A percentile compares a stretch with the other conserved stretches of the same genome.
Evolutionary conservation across 495 filamentous ascomycete species (phyloP).

Genomic region (Neurospora intermedia): DNA sequence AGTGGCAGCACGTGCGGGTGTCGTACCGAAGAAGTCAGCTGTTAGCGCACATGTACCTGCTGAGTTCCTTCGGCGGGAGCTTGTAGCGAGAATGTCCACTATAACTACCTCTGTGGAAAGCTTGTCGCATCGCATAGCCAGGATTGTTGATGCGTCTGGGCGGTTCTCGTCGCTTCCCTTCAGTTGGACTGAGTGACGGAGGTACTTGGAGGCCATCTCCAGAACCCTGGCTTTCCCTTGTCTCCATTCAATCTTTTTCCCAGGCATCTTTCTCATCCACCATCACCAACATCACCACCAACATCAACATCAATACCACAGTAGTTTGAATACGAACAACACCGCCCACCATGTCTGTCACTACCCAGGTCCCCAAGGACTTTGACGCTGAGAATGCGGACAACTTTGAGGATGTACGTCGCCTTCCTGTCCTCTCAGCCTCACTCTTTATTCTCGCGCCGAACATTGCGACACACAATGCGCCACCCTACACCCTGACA

Average conservation of each 20-base stretch:
- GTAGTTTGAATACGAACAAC: not conserved
- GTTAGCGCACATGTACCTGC: not conserved
- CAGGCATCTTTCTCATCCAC: not conserved
- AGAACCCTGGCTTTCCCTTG: too few species aligned
- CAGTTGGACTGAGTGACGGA: not conserved
- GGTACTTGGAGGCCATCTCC: not conserved
- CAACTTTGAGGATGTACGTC: constrained; percentile 38
- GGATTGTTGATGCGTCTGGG: not conserved
- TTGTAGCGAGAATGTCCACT: not conserved
- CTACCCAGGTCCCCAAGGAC: constrained; percentile 19
- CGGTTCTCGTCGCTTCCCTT: not conserved
- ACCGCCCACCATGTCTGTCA: not conserved
- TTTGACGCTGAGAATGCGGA: constrained; percentile 38
- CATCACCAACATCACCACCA: not conserved
- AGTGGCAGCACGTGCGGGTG: not conserved
- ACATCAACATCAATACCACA: not conserved
- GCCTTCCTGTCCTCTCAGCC: not conserved
- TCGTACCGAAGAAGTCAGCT: not conserved
- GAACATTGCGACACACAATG: not conserved
- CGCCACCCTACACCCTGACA: not conserved
- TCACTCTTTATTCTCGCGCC: not conserved
- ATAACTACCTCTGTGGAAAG: not conserved
- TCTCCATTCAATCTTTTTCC: not conserved
- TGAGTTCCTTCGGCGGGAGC: not conserved
- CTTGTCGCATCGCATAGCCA: not conserved